Evolutionary conservation across 345 rosid species (phyloP), one percentile per base, ranked within the genome.

Genomic region (Barbarea vulgaris): DNA sequence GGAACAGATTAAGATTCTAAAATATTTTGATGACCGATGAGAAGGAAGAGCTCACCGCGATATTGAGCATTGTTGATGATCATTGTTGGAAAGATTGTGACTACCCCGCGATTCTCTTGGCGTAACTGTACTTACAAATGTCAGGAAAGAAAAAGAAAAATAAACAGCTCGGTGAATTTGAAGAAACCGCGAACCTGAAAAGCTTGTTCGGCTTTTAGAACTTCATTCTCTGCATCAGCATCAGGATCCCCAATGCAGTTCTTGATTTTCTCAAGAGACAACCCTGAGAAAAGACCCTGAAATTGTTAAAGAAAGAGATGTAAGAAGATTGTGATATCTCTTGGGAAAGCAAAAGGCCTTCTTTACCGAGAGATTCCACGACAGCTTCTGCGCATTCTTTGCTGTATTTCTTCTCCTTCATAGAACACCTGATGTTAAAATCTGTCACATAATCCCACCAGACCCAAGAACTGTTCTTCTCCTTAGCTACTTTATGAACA

Each of bases 391-490:
- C 96, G 14, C 98, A 91, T 48, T 90, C 84, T 79, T 84, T 90
- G 89, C 88, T 91, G 15, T 94, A 94, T 46, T 66, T 85, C 55
- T 87, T 91, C 74, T 87, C 87, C 86, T 90, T 88, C 98, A 94
- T 94, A 44, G 98, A 90, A 72, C 98, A 94, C 59, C 97, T 86
- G 79, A 91, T 85, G 62, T 90, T 96, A 70, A 91, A 91, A 81
- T 94, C 98, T 1, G 93, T 91, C 14, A 88, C 98, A 44, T 82
- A 94, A 25, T 94, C 98, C 97, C 98, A 94, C 98, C 97, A 94
- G 57, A 91, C 81, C 98, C 98, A 91, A 22, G 97, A 83, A 39
- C 63, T 82, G 12, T 81, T 81, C 59, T 80, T 84, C 84, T 85
- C 92, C 24, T 84, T 94, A 19, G 95, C 88, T 15, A 91, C 88